These are phyloP conservation scores for Hirschfeldia incana DNA, from an alignment of 345 rosid genomes.

Conservation along the genomic window DNA sequence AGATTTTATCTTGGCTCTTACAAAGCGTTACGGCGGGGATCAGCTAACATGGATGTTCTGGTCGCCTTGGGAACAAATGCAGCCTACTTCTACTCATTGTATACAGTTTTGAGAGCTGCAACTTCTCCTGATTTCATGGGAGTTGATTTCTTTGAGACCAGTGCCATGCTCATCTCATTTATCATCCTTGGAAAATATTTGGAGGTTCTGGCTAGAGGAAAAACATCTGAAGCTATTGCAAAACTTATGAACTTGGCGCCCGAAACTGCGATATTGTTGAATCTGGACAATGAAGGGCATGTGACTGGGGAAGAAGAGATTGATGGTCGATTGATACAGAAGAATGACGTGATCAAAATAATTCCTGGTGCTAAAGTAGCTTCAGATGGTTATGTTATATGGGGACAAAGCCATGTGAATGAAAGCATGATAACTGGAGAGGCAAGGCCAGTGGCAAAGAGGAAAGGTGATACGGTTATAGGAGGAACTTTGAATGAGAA, in stretches of 20 bases:
- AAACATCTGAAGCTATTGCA: slow-evolving; percentile 90
- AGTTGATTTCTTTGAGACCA: slow-evolving; percentile 90
- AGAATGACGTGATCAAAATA: slow-evolving; percentile 73
- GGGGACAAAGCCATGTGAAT: slow-evolving; percentile 78
- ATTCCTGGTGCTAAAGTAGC: slow-evolving; percentile 73
- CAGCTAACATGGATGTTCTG: slow-evolving; percentile 96
- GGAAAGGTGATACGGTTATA: slow-evolving; percentile 77
- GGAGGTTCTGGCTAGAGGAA: slow-evolving; percentile 85
- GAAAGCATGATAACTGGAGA: slow-evolving; percentile 87
- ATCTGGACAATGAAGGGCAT: slow-evolving; percentile 59
- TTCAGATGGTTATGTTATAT: slow-evolving; percentile 65
- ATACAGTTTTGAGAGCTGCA: slow-evolving; percentile 77
- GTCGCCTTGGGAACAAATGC: slow-evolving; percentile 89
- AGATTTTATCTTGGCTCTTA: slow-evolving; percentile 78
- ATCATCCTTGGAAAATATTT: slow-evolving; percentile 89
- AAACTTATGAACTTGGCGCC: slow-evolving; percentile 92
- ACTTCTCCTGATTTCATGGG: slow-evolving; percentile 59
- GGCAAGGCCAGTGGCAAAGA: slow-evolving; percentile 70
- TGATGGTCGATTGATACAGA: slow-evolving; percentile 80
- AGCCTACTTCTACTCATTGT: slow-evolving; percentile 86
- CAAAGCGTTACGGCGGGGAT: slow-evolving; percentile 76
- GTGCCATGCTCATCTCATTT: slow-evolving; percentile 92
- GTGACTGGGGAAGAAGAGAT: slow-evolving; percentile 72
- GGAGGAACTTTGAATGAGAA: slow-evolving; percentile 94
- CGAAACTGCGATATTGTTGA: slow-evolving; percentile 64